Evolutionary conservation across 73 alveolate genomes (phyloP), one percentile per base, ranked within the genome.

Genomic region (Uronychia setigera): DNA sequence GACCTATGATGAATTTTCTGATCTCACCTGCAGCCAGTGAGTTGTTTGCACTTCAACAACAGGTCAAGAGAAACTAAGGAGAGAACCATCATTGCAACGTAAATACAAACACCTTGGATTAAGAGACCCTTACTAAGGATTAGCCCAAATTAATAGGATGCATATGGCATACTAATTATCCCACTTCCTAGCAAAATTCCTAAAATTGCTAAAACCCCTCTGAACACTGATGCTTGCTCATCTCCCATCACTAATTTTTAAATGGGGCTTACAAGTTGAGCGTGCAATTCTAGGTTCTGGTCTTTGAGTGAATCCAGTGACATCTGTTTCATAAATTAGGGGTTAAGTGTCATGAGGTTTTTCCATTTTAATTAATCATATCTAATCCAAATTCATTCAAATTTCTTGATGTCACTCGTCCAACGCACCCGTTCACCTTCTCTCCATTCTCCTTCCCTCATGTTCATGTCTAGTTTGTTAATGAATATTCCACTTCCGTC

Each of bases 121-220:
- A 78, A 26, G 74, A 67, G 32, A 26, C 32, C 14, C 14, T 1
- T 28, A 67, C 32, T 67, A 26, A 26, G 1, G 79, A 5, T 13
- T 5, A 67, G 79, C 32, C 84, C 84, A 1, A 78, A 46, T 19
- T 46, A 19, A 19, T 46, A 46, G n/a, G 67, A 46, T 11, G 67
- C 67, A 46, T 11, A 46, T 5, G 84, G 84, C 30, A 78, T 78
- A 14, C 84, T 59, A 78, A 78, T 78, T 1, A 78, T 59, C 26
- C 84, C 84, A 34, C 75, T 78, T 14, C 84, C 84, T 5, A 78
- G 30, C 76, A 78, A 26, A 13, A 78, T 30, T 1, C 74, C 57
- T 32, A 78, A 14, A 30, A 78, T 78, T 1, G 75, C 33, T 26
- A 78, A 59, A 0, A 78, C 84, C 26, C 84, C 84, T 78, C 75